phyloP scores from a whole-genome alignment of 2,329 filamentous ascomycete genomes.

The Monilinia vaccinii-corymbosi region DNA sequence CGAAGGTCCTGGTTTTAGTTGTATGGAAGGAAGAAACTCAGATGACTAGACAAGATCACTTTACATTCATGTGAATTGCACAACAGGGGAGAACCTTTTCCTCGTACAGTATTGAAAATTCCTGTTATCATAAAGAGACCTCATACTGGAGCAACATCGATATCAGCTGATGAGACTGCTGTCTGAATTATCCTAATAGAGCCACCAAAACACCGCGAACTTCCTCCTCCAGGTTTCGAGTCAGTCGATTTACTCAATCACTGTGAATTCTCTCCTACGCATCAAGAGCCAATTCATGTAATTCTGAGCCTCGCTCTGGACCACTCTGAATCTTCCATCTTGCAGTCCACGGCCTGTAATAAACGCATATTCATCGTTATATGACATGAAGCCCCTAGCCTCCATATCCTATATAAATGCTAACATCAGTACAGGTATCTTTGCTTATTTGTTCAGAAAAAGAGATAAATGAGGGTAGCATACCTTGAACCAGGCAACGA shows the following conservation, averaged over 20 bases:
- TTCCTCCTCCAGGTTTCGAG: no score
- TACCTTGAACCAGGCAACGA: background rate
- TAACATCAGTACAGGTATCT: background rate
- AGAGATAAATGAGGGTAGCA: no score
- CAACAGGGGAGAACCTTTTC: background rate
- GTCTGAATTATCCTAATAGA: background rate
- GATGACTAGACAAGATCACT: background rate
- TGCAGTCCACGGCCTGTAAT: background rate
- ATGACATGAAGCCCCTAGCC: background rate
- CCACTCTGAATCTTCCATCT: accelerated
- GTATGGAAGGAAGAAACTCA: background rate
- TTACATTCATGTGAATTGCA: background rate
- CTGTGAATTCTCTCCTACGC: no score
- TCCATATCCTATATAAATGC: background rate
- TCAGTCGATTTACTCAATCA: background rate
- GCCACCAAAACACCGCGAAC: no score
- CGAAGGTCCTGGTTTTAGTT: background rate
- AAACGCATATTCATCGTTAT: background rate
- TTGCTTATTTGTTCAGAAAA: background rate
- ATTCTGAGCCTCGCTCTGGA: accelerated
- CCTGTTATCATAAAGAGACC: background rate
- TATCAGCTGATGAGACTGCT: background rate
- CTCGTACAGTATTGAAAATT: background rate
- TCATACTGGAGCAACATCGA: background rate
- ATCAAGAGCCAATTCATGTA: background rate